Conservation (phyloP, 257 asterid genomes). For the Osmanthus fragrans region DNA sequence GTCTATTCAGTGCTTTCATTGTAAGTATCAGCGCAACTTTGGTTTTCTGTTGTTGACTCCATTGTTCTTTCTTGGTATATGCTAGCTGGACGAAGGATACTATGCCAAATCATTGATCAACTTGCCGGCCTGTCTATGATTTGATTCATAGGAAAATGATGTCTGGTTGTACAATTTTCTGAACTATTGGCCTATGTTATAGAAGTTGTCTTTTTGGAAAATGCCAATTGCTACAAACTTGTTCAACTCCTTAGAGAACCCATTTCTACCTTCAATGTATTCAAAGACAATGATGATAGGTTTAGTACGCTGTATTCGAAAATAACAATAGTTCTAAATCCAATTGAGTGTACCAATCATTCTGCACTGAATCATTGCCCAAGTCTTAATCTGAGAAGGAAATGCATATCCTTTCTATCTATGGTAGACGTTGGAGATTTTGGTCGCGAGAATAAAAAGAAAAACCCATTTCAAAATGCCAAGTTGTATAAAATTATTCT, state of each 20-base stretch:
- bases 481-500: not conserved
- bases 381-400: too few species aligned
- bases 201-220: too few species aligned
- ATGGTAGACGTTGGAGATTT: too few species aligned
- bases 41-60: not conserved
- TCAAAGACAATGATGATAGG: too few species aligned
- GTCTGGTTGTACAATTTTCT: not conserved
- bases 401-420: too few species aligned
- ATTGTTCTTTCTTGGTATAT: not conserved
- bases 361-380: too few species aligned
- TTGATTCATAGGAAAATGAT: not conserved
- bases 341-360: too few species aligned
- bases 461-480: not conserved
- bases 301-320: too few species aligned
- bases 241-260: not conserved
- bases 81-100: not conserved
- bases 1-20: not conserved
- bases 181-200: not conserved
- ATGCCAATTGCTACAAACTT: not conserved
- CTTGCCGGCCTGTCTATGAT: conserved; percentile 6
- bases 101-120: not conserved
- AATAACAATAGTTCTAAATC: too few species aligned
- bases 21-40: not conserved
- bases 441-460: too few species aligned
- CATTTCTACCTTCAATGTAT: not conserved